Percentiles rank a stretch among this genome's conserved stretches.
phyloP scores from a whole-genome alignment of 257 asterid species.

The Primulina huaijiensis region DNA sequence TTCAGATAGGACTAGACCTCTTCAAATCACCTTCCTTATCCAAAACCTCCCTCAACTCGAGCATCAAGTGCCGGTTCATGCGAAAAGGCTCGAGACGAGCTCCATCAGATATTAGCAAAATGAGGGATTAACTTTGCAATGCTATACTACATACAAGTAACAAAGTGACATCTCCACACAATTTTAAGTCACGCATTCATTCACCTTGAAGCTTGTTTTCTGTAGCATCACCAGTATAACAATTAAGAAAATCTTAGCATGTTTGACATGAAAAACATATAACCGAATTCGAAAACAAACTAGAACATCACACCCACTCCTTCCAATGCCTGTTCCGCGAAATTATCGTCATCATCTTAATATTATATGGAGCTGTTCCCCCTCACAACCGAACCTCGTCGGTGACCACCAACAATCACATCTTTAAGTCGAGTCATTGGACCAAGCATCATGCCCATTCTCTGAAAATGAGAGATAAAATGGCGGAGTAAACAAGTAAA shows the following conservation, averaged over 20 bases:
- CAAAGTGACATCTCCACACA: slow-evolving; percentile 16
- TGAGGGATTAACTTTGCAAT: background rate
- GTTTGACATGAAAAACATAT: slow-evolving; percentile 7
- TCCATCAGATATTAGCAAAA: background rate
- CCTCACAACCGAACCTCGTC: slow-evolving; percentile 44
- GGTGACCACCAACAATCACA: slow-evolving; percentile 50
- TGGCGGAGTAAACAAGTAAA: background rate
- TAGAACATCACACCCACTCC: slow-evolving; percentile 17
- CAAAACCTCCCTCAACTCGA: background rate
- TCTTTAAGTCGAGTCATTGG: slow-evolving; percentile 61
- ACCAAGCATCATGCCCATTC: slow-evolving; percentile 46
- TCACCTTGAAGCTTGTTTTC: background rate
- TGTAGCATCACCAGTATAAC: background rate
- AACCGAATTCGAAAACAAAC: slow-evolving; percentile 20
- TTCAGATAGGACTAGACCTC: background rate
- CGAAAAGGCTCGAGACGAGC: background rate
- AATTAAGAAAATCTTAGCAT: slow-evolving; percentile 23
- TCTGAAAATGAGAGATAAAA: slow-evolving; percentile 35
- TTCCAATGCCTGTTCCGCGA: background rate
- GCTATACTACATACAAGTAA: background rate
- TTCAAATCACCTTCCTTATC: background rate
- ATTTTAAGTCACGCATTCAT: background rate
- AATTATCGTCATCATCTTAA: slow-evolving; percentile 41
- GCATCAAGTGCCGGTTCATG: background rate
- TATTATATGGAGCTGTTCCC: slow-evolving; percentile 40